These are phyloP conservation scores for Corynascus novoguineensis DNA, from an alignment of 495 filamentous ascomycete species.

Conservation along the genomic window DNA sequence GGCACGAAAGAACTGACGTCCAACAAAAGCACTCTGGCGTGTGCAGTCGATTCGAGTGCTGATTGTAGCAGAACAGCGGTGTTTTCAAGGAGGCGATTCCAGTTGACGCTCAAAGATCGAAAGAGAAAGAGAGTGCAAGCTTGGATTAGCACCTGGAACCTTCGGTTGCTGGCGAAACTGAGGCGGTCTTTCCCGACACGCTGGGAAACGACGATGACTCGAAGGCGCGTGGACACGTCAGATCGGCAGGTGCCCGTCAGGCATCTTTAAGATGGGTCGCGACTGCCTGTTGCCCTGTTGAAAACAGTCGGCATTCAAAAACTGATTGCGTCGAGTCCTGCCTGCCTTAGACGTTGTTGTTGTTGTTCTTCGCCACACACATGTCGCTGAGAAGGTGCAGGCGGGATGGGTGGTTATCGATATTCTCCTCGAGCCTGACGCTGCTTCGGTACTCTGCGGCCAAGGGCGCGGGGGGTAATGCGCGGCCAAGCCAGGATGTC, in stretches of 20 bases:
- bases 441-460: conserved; percentile 13
- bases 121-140: neutral
- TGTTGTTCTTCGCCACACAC: conserved; percentile 13
- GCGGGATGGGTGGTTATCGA: conserved; percentile 3
- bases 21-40: neutral
- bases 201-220: neutral
- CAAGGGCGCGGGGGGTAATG: conserved; percentile 8
- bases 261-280: conserved; percentile 20
- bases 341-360: conserved; percentile 11
- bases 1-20: neutral
- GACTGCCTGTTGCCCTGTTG: conserved; percentile 14
- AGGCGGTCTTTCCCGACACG: neutral
- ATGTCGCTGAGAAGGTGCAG: conserved; percentile 15
- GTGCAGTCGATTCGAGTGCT: neutral
- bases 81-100: conserved; percentile 17
- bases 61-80: neutral
- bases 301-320: neutral
- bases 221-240: conserved; percentile 23
- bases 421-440: conserved; percentile 7
- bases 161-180: neutral
- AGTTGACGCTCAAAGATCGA: conserved; percentile 15
- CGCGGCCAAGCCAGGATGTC: conserved; percentile 6
- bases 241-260: conserved; percentile 18
- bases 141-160: neutral
- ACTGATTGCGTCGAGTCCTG: conserved; percentile 4